Conservation (phyloP, 495 filamentous ascomycete genomes). For the Clohesyomyces aquaticus region DNA sequence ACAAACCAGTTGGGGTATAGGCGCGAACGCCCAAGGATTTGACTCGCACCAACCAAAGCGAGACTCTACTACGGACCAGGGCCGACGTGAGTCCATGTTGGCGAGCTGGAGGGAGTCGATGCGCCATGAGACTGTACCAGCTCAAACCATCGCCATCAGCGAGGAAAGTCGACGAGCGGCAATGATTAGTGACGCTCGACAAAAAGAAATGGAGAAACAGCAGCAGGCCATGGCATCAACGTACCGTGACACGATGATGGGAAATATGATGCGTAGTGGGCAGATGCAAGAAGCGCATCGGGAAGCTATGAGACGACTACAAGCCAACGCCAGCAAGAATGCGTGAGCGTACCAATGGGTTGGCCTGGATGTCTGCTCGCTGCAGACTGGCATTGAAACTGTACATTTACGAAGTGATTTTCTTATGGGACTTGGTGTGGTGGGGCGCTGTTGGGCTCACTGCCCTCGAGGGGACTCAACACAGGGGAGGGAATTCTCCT, state of each 20-base stretch:
- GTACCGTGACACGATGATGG: conserved; percentile 58
- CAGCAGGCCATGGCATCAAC: conserved; percentile 12
- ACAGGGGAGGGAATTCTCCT: too few relatives aligned
- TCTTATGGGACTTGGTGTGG: neutral
- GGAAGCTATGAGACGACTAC: conserved; percentile 82
- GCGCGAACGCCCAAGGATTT: conserved; percentile 45
- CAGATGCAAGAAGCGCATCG: conserved; percentile 78
- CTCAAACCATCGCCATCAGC: conserved; percentile 48
- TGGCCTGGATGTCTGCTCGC: neutral
- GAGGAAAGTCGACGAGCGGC: conserved; percentile 50
- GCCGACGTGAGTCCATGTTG: conserved; percentile 62
- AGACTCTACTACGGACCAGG: conserved; percentile 46
- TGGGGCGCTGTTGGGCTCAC: too few relatives aligned
- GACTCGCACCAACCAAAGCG: conserved; percentile 64
- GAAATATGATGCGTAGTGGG: conserved; percentile 75
- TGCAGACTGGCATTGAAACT: neutral
- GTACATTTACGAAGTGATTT: neutral
- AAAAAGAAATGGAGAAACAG: conserved; percentile 49
- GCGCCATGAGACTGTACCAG: conserved; percentile 62
- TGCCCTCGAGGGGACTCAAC: too few relatives aligned
- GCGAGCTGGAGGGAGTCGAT: conserved; percentile 78
- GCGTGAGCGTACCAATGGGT: conserved; percentile 8
- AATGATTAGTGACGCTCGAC: conserved; percentile 56
- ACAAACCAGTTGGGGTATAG: conserved; percentile 30
- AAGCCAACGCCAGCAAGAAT: conserved; percentile 65